Evolutionary conservation across 2,329 filamentous ascomycete species (phyloP), one percentile per base, ranked within the genome.

Genomic region (Xylariaceae sp.): DNA sequence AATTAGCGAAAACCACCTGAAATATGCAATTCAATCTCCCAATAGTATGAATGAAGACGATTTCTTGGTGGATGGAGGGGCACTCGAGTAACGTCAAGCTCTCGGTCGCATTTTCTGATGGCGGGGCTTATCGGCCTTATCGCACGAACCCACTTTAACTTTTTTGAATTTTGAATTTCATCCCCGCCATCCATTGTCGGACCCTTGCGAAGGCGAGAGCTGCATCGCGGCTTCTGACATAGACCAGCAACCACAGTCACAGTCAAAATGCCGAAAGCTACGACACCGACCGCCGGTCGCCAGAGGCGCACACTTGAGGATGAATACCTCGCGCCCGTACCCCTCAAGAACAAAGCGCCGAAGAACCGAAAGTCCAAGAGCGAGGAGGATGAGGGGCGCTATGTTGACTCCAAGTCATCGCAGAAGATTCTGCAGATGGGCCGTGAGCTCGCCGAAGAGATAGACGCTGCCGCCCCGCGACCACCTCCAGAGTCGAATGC

Each of bases 351-450:
- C 62, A 83, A 90, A 73, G 74, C 80, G 22, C 82, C 82, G 53
- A 88, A 88, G 70, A 7, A 32, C 12, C 75, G 76, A 53, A 85
- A 82, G 64, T 71, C 74, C 50, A 85, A 81, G 64, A 77, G 73
- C 38, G 78, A 78, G 44, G 76, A 81, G 26, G 73, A 75, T 9
- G 76, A 80, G 43, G 80, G 86, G 47, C 72, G 76, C 50, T 97
- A 85, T 58, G 81, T 98, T 47, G 90, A 96, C 64, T 83, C 89
- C 44, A 90, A 88, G 62, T 83, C 90, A 15, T 95, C 91, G 43
- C 79, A 83, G 54, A 89, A 88, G 57, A 98, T 98, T 61, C 63
- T 98, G 46, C 81, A 86, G 52, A 88, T 97, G 55, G 91, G 91
- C 41, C 86, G 90, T 56, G 88, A 95, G 60, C 73, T 98, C 12